These are phyloP conservation scores for Claviceps sp. DNA, from an alignment of 2,329 filamentous ascomycete species.

Conservation along the genomic window DNA sequence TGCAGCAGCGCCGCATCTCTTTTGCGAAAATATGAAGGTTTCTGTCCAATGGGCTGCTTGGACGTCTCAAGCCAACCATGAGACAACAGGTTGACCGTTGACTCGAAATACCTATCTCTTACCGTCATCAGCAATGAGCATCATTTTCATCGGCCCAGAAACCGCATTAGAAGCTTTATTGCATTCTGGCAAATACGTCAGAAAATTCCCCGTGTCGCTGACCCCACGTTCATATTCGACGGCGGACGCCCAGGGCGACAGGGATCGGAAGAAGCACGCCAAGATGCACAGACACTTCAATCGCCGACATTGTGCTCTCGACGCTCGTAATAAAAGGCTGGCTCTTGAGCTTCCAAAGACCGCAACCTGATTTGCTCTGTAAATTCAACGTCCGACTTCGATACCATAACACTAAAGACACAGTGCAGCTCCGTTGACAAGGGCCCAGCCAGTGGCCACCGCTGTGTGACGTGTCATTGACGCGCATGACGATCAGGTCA, in stretches of 20 bases:
- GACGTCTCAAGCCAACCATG: neutral
- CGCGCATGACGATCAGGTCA: constrained; percentile 8
- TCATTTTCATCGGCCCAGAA: neutral
- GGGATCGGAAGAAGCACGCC: neutral
- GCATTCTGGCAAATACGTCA: neutral
- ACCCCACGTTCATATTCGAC: neutral
- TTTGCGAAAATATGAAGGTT: neutral
- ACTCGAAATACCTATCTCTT: neutral
- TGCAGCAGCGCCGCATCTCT: neutral
- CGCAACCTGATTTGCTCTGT: neutral
- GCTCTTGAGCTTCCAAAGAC: neutral
- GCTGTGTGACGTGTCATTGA: constrained; percentile 8
- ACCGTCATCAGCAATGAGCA: neutral
- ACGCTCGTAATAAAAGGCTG: neutral
- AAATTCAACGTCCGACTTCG: neutral
- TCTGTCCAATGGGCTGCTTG: neutral
- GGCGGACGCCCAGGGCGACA: neutral
- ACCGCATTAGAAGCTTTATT: neutral
- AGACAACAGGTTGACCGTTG: neutral
- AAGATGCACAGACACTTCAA: neutral
- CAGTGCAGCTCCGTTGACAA: neutral
- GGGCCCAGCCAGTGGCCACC: neutral
- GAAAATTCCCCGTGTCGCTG: neutral
- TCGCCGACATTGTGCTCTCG: neutral
- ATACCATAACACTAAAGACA: neutral